These are phyloP conservation scores for Blastobotrys muscicola DNA, from an alignment of 805 yeast genomes.

Conservation along the genomic window DNA sequence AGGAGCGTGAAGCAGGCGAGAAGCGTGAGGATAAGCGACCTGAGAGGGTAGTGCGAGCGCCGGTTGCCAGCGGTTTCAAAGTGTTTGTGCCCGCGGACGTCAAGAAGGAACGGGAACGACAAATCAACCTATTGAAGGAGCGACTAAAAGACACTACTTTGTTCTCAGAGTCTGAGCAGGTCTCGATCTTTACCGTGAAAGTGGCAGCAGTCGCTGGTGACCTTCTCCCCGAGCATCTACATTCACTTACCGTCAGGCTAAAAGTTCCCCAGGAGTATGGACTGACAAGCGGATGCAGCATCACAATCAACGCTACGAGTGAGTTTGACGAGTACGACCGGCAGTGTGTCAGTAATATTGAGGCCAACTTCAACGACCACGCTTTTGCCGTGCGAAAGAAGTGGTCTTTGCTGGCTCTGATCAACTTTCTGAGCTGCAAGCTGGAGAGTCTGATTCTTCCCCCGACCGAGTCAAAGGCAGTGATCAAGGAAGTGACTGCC, in stretches of 20 bases:
- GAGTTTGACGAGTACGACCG: conserved; percentile 2
- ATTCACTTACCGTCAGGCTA: conserved; percentile 2
- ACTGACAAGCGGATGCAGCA: conserved; percentile 10
- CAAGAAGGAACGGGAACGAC: conserved; percentile 12
- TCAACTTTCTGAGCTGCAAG: conserved; percentile 14
- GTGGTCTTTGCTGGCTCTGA: conserved; percentile 16
- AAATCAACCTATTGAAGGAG: conserved; percentile 12
- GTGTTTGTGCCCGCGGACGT: conserved; percentile 15
- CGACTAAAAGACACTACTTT: conserved; percentile 9
- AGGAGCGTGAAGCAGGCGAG: background rate
- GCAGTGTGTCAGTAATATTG: conserved; percentile 9
- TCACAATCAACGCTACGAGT: conserved; percentile 9
- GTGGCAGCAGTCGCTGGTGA: conserved; percentile 12
- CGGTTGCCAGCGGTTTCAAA: background rate
- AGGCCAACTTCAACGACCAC: conserved; percentile 16
- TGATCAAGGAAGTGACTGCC: conserved; percentile 1
- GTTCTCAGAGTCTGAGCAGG: conserved; percentile 3
- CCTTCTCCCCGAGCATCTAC: conserved; percentile 12
- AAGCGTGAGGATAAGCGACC: background rate
- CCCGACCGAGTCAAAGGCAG: conserved; percentile 3
- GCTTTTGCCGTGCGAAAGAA: conserved; percentile 9
- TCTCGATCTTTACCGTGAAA: conserved; percentile 3
- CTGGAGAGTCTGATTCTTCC: conserved; percentile 15
- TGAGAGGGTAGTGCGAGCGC: background rate
- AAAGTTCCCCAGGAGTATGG: conserved; percentile 16